phyloP scores from a whole-genome alignment of 306 rosid genomes.

The Leucaena leucocephala region DNA sequence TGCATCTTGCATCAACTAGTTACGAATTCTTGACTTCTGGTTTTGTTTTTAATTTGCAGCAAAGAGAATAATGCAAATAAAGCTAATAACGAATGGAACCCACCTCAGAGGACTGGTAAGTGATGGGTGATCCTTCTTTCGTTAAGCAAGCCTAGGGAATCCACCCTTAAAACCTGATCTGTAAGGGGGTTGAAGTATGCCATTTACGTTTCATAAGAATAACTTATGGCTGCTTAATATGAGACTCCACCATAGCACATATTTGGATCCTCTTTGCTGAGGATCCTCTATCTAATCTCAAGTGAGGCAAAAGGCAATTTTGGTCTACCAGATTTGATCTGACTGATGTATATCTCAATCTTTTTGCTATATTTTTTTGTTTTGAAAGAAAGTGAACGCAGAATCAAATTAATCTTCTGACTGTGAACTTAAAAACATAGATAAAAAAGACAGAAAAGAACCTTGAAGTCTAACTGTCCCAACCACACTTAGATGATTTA shows the following conservation, averaged over 20 bases:
- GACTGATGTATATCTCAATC: not conserved
- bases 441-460: not conserved
- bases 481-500: not conserved
- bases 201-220: not conserved
- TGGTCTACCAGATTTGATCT: not conserved
- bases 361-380: not conserved
- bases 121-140: slow-evolving; percentile 12
- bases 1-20: not conserved
- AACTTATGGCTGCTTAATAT: not conserved
- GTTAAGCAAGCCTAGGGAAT: not conserved
- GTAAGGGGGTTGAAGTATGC: not conserved
- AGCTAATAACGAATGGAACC: slow-evolving; percentile 67
- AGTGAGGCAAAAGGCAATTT: not conserved
- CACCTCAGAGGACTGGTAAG: slow-evolving; percentile 77
- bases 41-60: slow-evolving; percentile 49
- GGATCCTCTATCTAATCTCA: not conserved
- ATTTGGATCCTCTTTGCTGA: not conserved
- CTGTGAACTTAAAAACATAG: not conserved
- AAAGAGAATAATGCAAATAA: slow-evolving; percentile 62
- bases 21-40: not conserved
- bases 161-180: not conserved
- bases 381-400: not conserved
- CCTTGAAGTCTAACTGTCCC: not conserved
- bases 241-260: not conserved
- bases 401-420: not conserved